Percentiles rank a stretch among this genome's conserved stretches.
These are phyloP conservation scores for Candida pini DNA, from an alignment of 805 yeast genomes.

Conservation along the genomic window DNA sequence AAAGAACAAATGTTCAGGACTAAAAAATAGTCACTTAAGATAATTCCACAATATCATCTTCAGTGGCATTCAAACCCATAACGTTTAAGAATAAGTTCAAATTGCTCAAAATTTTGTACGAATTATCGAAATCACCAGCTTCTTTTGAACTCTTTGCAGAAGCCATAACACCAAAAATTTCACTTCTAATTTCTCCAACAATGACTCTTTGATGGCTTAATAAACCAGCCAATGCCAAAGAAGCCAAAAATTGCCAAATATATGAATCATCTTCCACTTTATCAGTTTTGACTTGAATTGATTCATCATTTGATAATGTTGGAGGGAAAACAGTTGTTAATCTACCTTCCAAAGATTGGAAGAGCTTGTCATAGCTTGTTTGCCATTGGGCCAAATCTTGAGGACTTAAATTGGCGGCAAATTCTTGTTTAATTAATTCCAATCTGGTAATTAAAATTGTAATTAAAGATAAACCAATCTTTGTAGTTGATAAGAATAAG, in stretches of 20 bases:
- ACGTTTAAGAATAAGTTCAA: slow-evolving; percentile 90
- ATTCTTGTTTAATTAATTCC: slow-evolving; percentile 85
- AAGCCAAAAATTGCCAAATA: slow-evolving; percentile 96
- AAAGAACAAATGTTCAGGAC: background rate
- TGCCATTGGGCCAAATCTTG: slow-evolving; percentile 68
- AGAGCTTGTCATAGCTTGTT: slow-evolving; percentile 72
- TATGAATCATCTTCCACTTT: slow-evolving; percentile 61
- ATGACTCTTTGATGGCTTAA: slow-evolving; percentile 87
- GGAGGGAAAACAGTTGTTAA: slow-evolving; percentile 81
- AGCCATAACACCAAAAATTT: slow-evolving; percentile 82
- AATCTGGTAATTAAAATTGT: slow-evolving; percentile 91
- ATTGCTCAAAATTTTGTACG: slow-evolving; percentile 56
- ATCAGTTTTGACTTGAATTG: slow-evolving; percentile 30
- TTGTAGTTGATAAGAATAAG: slow-evolving; percentile 60
- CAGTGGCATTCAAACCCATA: slow-evolving; percentile 92
- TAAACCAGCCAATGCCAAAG: slow-evolving; percentile 86
- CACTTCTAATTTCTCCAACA: slow-evolving; percentile 90
- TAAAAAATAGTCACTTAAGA: slow-evolving; percentile 16
- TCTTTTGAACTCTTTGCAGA: slow-evolving; percentile 51
- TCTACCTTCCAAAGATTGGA: slow-evolving; percentile 73
- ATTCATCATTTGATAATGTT: slow-evolving; percentile 30
- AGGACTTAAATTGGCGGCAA: slow-evolving; percentile 39
- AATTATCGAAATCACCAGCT: slow-evolving; percentile 38
- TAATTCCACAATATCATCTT: slow-evolving; percentile 80
- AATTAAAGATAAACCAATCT: slow-evolving; percentile 78